These are phyloP conservation scores for Spergularia azorica DNA, from an alignment of 179 eudicot genomes.

Conservation along the genomic window DNA sequence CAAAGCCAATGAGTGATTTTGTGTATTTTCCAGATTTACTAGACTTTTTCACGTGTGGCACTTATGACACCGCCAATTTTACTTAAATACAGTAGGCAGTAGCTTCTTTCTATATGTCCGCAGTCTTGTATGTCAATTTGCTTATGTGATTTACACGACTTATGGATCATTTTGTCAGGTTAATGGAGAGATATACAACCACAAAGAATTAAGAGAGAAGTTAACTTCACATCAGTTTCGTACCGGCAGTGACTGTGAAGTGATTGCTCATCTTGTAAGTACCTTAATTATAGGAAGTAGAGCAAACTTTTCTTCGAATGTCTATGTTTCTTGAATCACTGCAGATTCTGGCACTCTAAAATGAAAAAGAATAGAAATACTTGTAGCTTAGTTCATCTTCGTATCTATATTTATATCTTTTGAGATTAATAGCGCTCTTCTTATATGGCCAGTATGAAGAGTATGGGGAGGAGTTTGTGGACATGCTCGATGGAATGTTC, in stretches of 20 bases:
- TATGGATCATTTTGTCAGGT: conserved; percentile 47
- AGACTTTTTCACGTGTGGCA: too few species aligned
- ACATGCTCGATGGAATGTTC: conserved; percentile 98
- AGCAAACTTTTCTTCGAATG: too few species aligned
- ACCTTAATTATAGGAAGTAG: background rate
- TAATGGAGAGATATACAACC: conserved; percentile 97
- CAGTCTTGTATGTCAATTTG: background rate
- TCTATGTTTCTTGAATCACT: too few species aligned
- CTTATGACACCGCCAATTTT: too few species aligned
- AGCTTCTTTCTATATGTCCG: background rate
- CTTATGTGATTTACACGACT: too few species aligned
- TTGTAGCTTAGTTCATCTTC: background rate
- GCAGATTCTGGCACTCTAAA: too few species aligned
- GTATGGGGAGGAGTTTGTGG: conserved; percentile 88
- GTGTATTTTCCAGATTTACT: background rate
- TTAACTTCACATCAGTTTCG: conserved; percentile 72
- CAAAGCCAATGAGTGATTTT: background rate
- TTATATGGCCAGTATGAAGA: conserved; percentile 69
- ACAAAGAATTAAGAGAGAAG: conserved; percentile 58
- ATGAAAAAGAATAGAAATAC: too few species aligned
- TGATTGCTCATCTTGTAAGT: conserved; percentile 92
- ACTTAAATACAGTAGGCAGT: too few species aligned
- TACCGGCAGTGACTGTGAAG: conserved; percentile 97
- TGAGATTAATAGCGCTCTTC: background rate
- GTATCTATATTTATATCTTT: background rate